Percentiles rank a stretch among this genome's conserved stretches.
Conservation (phyloP, 495 filamentous ascomycete genomes). For the Trichoderma asperelloides region DNA sequence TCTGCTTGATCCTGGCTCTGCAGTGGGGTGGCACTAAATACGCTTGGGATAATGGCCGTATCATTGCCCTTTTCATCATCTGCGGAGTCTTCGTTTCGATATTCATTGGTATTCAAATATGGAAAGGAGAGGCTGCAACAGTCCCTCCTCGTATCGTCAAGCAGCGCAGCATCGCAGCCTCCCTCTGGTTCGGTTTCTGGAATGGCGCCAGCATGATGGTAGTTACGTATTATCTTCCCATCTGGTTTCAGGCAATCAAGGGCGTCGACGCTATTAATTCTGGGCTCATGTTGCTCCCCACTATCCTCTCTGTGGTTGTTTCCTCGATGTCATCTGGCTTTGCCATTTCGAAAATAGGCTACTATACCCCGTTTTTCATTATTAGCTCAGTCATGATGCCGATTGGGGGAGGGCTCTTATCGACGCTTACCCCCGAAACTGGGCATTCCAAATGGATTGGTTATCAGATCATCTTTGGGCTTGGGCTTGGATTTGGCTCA, state of each 20-base stretch:
- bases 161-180: constrained; percentile 53
- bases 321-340: constrained; percentile 34
- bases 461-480: constrained; percentile 55
- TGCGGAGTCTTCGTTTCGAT: constrained; percentile 46
- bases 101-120: constrained; percentile 53
- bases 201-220: constrained; percentile 52
- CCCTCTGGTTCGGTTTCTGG: constrained; percentile 40
- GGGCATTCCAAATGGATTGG: constrained; percentile 52
- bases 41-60: constrained; percentile 47
- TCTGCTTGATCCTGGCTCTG: constrained; percentile 59
- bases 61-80: constrained; percentile 56
- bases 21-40: constrained; percentile 69
- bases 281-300: constrained; percentile 42
- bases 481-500: constrained; percentile 52
- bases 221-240: constrained; percentile 53
- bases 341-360: constrained; percentile 40
- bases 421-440: constrained; percentile 46
- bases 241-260: constrained; percentile 63
- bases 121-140: constrained; percentile 56
- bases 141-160: constrained; percentile 58
- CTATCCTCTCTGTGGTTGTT: constrained; percentile 28
- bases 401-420: constrained; percentile 55
- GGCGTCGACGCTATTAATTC: constrained; percentile 42
- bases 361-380: constrained; percentile 52
- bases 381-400: constrained; percentile 42